Percentiles rank a stretch among this genome's conserved stretches.
These are phyloP conservation scores for Phaeosphaeria sp. DNA, from an alignment of 2,329 filamentous ascomycete species.

Conservation along the genomic window DNA sequence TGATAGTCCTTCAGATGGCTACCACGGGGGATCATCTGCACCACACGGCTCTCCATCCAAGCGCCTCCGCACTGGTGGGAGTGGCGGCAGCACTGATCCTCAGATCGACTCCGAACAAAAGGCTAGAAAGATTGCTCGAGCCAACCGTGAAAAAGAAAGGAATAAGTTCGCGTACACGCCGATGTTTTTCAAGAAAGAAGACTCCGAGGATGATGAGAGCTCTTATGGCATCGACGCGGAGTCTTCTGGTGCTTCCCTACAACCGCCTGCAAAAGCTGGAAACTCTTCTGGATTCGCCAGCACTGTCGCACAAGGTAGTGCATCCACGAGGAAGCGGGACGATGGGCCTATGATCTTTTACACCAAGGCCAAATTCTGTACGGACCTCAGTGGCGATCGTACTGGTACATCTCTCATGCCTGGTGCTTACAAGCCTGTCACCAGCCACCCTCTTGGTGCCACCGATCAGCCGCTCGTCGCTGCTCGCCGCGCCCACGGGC, in stretches of 20 bases:
- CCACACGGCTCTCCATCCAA: conserved; percentile 45
- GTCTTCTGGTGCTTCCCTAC: conserved; percentile 38
- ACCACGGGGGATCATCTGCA: conserved; percentile 59
- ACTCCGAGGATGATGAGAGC: conserved; percentile 49
- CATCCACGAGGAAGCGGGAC: conserved; percentile 60
- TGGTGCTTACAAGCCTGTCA: conserved; percentile 39
- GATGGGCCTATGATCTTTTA: conserved; percentile 86
- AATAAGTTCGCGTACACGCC: conserved; percentile 55
- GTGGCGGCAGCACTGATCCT: conserved; percentile 26
- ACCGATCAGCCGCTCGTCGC: not conserved
- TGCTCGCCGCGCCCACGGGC: conserved; percentile 26
- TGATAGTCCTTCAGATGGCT: conserved; percentile 58
- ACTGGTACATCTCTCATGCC: conserved; percentile 24
- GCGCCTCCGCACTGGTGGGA: conserved; percentile 27
- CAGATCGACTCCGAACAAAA: conserved; percentile 22
- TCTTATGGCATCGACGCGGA: conserved; percentile 41
- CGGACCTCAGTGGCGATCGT: conserved; percentile 75
- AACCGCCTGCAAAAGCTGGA: conserved; percentile 32
- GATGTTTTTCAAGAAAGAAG: conserved; percentile 56
- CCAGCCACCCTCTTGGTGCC: conserved; percentile 43
- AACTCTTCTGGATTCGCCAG: conserved; percentile 54
- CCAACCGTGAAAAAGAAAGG: conserved; percentile 30
- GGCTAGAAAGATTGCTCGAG: conserved; percentile 23
- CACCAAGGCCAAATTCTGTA: conserved; percentile 79
- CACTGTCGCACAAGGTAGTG: conserved; percentile 55